Conservation (phyloP, 345 rosid genomes). For the Geranium brycei region DNA sequence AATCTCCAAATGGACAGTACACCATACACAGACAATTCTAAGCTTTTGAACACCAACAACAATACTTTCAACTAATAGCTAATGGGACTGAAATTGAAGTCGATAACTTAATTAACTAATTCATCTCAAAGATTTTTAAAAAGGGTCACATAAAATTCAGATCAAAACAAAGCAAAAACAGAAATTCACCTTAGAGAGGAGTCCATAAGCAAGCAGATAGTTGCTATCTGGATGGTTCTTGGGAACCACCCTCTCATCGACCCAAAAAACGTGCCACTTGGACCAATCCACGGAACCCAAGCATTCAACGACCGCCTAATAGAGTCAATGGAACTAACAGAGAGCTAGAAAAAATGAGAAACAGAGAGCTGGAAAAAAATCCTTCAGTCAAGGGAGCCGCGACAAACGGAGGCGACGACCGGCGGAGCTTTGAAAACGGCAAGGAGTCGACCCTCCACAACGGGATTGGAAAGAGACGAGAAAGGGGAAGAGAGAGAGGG, state of each 20-base stretch:
- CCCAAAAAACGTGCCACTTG: constrained; percentile 87
- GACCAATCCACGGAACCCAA: constrained; percentile 75
- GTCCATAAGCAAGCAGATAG: constrained; percentile 57
- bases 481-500: too few species aligned
- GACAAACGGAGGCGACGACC: too few species aligned
- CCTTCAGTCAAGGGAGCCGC: too few species aligned
- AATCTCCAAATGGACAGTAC: background rate
- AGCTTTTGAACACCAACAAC: background rate
- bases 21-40: background rate
- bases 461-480: too few species aligned
- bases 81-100: background rate
- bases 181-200: constrained; percentile 49
- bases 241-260: constrained; percentile 85
- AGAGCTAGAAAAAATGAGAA: too few species aligned
- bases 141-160: background rate
- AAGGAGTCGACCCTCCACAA: too few species aligned
- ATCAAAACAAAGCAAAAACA: background rate
- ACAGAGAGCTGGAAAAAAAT: too few species aligned
- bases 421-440: too few species aligned
- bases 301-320: too few species aligned
- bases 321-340: too few species aligned
- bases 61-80: background rate
- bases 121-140: background rate
- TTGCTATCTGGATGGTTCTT: constrained; percentile 72
- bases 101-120: background rate